Percentiles rank a stretch among this genome's conserved stretches.
Conservation (phyloP, 352 stramenopile species). For the Pythium phragmiticola region DNA sequence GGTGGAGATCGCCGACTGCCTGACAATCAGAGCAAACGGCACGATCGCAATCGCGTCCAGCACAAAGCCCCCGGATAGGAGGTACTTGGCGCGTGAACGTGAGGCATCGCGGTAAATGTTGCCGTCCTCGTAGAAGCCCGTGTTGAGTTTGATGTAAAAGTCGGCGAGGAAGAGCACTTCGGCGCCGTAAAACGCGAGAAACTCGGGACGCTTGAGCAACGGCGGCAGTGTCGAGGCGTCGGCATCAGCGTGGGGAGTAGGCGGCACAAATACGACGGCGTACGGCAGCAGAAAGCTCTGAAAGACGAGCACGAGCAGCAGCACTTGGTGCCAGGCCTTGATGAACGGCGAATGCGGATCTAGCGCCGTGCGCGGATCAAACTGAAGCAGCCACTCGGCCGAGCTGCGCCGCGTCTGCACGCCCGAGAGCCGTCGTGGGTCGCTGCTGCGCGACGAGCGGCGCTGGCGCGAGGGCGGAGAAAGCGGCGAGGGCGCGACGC, state of each 20-base stretch:
- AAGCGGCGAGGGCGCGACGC: slow-evolving; percentile 15
- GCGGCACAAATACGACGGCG: slow-evolving; percentile 28
- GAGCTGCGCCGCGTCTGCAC: slow-evolving; percentile 14
- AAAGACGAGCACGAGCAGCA: slow-evolving; percentile 49
- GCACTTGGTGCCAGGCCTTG: slow-evolving; percentile 44
- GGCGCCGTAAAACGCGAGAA: slow-evolving; percentile 33
- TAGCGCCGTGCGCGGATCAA: slow-evolving; percentile 46
- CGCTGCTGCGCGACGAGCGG: slow-evolving; percentile 25
- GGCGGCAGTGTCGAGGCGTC: slow-evolving; percentile 11
- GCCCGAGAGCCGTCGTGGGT: slow-evolving; percentile 18
- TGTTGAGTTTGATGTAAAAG: slow-evolving; percentile 59
- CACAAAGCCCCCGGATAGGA: slow-evolving; percentile 41
- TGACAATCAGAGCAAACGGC: slow-evolving; percentile 35
- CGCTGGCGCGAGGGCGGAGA: slow-evolving; percentile 18
- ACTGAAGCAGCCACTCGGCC: slow-evolving; percentile 26
- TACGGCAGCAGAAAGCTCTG: slow-evolving; percentile 53
- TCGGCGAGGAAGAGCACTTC: slow-evolving; percentile 50
- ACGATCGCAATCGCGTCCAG: slow-evolving; percentile 44
- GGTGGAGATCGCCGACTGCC: not conserved
- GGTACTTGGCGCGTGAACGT: slow-evolving; percentile 40
- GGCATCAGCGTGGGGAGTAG: not conserved
- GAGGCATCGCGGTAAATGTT: slow-evolving; percentile 44
- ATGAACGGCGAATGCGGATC: slow-evolving; percentile 49
- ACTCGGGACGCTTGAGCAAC: slow-evolving; percentile 16
- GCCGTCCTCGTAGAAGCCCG: slow-evolving; percentile 55